A percentile compares a stretch with the other conserved stretches of the same genome.
Evolutionary conservation across 2,329 filamentous ascomycete species (phyloP).

Genomic region (Paecilomyces dactylethromorphus): DNA sequence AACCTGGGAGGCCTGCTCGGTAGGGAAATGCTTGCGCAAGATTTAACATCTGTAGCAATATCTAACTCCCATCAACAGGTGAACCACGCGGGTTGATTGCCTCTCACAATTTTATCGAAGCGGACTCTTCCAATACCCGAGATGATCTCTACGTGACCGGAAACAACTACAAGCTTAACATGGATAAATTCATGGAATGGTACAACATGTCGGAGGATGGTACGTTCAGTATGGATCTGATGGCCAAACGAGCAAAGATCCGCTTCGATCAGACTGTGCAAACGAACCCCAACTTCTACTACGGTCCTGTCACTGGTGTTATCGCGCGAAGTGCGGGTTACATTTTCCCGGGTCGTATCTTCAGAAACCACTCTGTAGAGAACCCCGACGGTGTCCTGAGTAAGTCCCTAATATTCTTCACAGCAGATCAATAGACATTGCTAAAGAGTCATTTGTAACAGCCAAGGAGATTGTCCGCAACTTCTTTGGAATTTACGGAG

Average conservation of each 20-base stretch:
- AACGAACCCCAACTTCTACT: conserved; percentile 51
- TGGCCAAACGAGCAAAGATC: conserved; percentile 37
- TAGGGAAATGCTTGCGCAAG: conserved; percentile 7
- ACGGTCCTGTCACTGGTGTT: conserved; percentile 47
- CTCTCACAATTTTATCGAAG: conserved; percentile 52
- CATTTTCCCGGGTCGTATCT: conserved; percentile 38
- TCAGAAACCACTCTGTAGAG: conserved; percentile 40
- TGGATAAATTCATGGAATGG: conserved; percentile 45
- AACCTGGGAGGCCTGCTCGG: conserved; percentile 40
- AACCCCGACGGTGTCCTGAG: conserved; percentile 32
- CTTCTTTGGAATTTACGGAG: conserved; percentile 43
- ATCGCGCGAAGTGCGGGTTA: conserved; percentile 45
- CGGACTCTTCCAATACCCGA: conserved; percentile 48
- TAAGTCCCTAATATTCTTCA: conserved; percentile 15
- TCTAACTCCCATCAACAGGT: conserved; percentile 16
- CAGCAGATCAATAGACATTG: neutral
- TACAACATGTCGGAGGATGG: conserved; percentile 37
- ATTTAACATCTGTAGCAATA: neutral
- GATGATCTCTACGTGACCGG: conserved; percentile 48
- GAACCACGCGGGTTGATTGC: conserved; percentile 43
- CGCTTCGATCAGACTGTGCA: conserved; percentile 44
- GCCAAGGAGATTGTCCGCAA: conserved; percentile 36
- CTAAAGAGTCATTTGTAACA: conserved; percentile 12
- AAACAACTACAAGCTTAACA: conserved; percentile 46
- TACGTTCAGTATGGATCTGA: conserved; percentile 35